Evolutionary conservation across 2,329 filamentous ascomycete genomes (phyloP).

Genomic region (Coniella vitis): DNA sequence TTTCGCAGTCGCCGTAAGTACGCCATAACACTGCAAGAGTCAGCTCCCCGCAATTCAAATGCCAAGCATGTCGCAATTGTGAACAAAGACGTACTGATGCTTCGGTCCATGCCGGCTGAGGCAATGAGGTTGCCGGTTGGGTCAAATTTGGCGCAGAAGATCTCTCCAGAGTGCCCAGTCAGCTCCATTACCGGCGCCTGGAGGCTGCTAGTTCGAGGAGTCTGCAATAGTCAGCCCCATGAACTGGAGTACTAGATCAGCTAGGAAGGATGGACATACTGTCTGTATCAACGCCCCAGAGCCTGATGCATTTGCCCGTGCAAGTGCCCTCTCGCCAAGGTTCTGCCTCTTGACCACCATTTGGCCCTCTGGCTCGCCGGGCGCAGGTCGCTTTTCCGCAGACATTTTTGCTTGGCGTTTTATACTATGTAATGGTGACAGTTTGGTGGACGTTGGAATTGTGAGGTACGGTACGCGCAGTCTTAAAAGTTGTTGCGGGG

Average conservation of each 20-base stretch:
- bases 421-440: too few relatives aligned
- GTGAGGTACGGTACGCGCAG: background rate
- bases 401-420: conserved; percentile 54
- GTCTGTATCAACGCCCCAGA: conserved; percentile 42
- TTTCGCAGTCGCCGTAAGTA: conserved; percentile 87
- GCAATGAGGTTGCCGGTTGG: conserved; percentile 82
- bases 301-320: conserved; percentile 43
- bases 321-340: conserved; percentile 43
- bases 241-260: conserved; percentile 10
- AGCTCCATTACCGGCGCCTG: conserved; percentile 93
- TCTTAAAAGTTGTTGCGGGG: too few relatives aligned
- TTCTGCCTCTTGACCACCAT: conserved; percentile 88
- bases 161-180: conserved; percentile 73
- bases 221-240: conserved; percentile 40
- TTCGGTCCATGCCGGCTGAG: conserved; percentile 91
- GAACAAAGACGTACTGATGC: conserved; percentile 58
- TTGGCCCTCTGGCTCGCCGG: conserved; percentile 73
- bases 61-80: background rate
- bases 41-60: background rate
- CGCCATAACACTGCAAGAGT: conserved; percentile 72
- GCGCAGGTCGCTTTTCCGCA: conserved; percentile 85
- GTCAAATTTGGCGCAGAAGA: conserved; percentile 88
- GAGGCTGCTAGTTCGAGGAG: conserved; percentile 71
- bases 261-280: conserved; percentile 30
- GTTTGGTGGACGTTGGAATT: too few relatives aligned